These are phyloP conservation scores for Metroxylon sagu DNA, from an alignment of 176 grass and related monocot species.

Conservation along the genomic window DNA sequence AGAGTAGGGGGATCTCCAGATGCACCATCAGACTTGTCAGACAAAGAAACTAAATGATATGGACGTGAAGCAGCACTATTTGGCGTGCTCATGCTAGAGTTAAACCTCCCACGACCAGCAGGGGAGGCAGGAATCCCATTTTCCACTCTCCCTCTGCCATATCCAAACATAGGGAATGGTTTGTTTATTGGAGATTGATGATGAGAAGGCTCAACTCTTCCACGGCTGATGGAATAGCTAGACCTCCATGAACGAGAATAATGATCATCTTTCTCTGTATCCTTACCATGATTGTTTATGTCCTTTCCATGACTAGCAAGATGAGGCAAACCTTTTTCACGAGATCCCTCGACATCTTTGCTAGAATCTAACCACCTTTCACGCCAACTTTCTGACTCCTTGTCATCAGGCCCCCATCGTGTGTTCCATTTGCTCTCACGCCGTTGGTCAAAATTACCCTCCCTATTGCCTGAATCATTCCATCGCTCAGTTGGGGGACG, in stretches of 20 bases:
- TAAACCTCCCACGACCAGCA: conserved; percentile 56
- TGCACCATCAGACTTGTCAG: conserved; percentile 65
- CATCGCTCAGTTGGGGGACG: conserved; percentile 45
- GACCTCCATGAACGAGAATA: conserved; percentile 81
- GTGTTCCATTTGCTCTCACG: conserved; percentile 85
- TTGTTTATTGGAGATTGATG: conserved; percentile 35
- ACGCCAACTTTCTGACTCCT: conserved; percentile 67
- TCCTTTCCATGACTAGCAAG: conserved; percentile 42
- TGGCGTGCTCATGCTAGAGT: conserved; percentile 33
- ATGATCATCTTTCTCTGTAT: conserved; percentile 60
- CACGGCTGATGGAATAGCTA: conserved; percentile 52
- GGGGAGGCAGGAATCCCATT: conserved; percentile 40
- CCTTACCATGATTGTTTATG: conserved; percentile 59
- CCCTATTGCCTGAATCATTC: conserved; percentile 59
- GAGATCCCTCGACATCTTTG: conserved; percentile 53
- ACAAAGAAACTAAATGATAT: conserved; percentile 43
- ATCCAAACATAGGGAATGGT: conserved; percentile 37
- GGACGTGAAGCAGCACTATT: conserved; percentile 45
- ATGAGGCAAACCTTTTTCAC: conserved; percentile 45
- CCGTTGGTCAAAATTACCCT: conserved; percentile 54
- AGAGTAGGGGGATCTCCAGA: conserved; percentile 43
- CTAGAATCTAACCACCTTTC: conserved; percentile 56
- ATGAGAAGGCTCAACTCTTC: conserved; percentile 55
- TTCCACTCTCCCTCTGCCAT: conserved; percentile 62
- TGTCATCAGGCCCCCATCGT: conserved; percentile 75